Base-by-base conservation (phyloP, 2,329 filamentous ascomycete genomes). In the Pseudocercospora musae region DNA sequence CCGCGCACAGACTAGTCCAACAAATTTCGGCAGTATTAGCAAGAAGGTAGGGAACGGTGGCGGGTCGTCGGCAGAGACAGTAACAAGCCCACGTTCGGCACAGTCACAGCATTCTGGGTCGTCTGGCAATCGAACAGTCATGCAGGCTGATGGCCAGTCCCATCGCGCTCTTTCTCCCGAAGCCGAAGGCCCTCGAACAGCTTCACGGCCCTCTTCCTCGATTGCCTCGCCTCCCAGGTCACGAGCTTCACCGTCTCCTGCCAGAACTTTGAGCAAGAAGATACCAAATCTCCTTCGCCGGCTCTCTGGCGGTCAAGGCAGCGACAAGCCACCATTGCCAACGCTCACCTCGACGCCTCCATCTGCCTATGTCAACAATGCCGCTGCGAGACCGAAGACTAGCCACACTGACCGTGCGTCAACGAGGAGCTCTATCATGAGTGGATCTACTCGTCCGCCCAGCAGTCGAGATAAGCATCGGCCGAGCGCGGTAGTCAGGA, bases 231-330 rank as follows among this genome's bases (percentile, higher is more conserved):
- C 62, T 2, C 23, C 58, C 1, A 62, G 62, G 13, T 63, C 65
- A n/a, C 62, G 64, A 3, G 60, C 62, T 13, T 70, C 69, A 10
- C 56, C 68, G 7, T 71, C 71, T 20, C 71, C 71, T 42, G 69
- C 62, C 15, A 64, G 66, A 20, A 68, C 66, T 11, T 59, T 74
- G 3, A 62, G 66, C 33, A 73, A 75, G 58, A 71, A 68, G 57
- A 72, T 72, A 11, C 72, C 71, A 37, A 66, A 62, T 31, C 66
- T 76, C 54, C 70, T 76, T 63, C 68, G 73, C 37, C 73, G 74
- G 21, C 68, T 73, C 60, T 74, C 69, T 59, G 72, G 69, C 58
- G 71, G 66, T 21, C 61, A 67, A 27, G 49, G 60, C 23, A 58
- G 63, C 44, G 67, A 68, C 23, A 59, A 60, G 29, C 58, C 67